A percentile compares a stretch with the other conserved stretches of the same genome.
Evolutionary conservation across 495 filamentous ascomycete genomes (phyloP).

Genomic region (Podospora bellae-mahoneyi): DNA sequence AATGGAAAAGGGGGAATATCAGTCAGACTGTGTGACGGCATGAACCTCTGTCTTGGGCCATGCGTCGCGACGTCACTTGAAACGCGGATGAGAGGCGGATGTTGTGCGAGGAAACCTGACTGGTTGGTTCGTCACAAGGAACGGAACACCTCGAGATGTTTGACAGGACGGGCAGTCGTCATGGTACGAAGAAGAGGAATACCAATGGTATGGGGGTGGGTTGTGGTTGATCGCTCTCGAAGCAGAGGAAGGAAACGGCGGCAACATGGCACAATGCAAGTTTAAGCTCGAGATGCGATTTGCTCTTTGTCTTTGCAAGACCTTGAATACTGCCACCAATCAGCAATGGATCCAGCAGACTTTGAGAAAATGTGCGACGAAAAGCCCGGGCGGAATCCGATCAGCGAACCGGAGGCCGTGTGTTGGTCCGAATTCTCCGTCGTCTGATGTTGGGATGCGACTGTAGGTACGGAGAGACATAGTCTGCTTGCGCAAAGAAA

Average conservation of each 20-base stretch:
- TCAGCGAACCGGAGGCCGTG: background rate
- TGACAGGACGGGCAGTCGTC: too few species aligned
- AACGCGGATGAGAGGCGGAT: constrained; percentile 2
- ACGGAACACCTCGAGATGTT: background rate
- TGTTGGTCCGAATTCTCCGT: background rate
- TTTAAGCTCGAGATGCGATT: background rate
- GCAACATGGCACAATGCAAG: background rate
- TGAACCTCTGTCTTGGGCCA: constrained; percentile 2
- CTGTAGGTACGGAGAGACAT: background rate
- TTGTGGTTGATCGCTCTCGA: background rate
- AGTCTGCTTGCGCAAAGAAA: too few species aligned
- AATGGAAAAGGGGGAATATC: background rate
- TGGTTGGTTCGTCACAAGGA: background rate
- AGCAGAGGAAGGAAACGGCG: background rate
- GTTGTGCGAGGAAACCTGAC: background rate
- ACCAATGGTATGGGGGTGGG: background rate
- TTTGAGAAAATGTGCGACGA: background rate
- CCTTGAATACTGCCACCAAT: background rate
- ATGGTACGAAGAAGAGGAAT: background rate
- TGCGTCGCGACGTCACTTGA: constrained; percentile 5
- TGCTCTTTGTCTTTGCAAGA: background rate
- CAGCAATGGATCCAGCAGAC: background rate
- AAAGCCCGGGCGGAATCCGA: background rate
- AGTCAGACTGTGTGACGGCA: background rate
- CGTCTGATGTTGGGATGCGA: background rate